Conservation (phyloP, 2,329 filamentous ascomycete genomes). For the Neoscytalidium dimidiatum region DNA sequence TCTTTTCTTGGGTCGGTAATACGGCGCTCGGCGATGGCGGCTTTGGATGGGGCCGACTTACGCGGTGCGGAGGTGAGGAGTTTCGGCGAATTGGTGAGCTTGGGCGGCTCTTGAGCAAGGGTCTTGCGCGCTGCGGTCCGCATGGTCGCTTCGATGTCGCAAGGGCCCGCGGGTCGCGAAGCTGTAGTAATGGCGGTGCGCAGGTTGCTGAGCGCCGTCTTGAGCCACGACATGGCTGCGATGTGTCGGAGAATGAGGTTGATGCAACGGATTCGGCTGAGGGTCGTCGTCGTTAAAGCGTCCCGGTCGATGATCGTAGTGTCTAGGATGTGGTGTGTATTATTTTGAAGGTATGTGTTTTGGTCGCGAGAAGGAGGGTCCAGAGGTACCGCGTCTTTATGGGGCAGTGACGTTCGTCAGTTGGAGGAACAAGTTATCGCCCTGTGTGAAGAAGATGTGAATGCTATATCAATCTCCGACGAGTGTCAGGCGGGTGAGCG, state of each 20-base stretch:
- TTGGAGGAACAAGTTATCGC: neutral
- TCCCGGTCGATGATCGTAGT: neutral
- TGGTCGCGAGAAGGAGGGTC: neutral
- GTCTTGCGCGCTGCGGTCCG: neutral
- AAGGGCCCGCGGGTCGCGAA: neutral
- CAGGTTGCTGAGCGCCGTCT: neutral
- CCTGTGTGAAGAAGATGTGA: neutral
- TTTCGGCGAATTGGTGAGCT: neutral
- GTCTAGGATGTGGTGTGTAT: neutral
- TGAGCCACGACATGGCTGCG: conserved; percentile 5
- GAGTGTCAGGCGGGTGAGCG: neutral
- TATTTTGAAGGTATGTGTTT: neutral
- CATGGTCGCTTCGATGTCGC: neutral
- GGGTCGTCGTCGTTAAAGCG: neutral
- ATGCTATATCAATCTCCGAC: neutral
- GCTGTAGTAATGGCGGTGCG: neutral
- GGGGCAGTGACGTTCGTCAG: neutral
- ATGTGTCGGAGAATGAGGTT: neutral
- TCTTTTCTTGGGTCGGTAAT: neutral
- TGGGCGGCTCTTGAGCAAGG: neutral
- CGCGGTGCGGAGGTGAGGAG: neutral
- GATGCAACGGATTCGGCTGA: neutral
- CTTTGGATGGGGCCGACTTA: neutral
- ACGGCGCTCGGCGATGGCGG: neutral
- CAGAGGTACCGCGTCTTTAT: neutral